Evolutionary conservation across 768 basidiomycete genomes (phyloP), one percentile per base, ranked within the genome.

Genomic region (Suillus brevipes): DNA sequence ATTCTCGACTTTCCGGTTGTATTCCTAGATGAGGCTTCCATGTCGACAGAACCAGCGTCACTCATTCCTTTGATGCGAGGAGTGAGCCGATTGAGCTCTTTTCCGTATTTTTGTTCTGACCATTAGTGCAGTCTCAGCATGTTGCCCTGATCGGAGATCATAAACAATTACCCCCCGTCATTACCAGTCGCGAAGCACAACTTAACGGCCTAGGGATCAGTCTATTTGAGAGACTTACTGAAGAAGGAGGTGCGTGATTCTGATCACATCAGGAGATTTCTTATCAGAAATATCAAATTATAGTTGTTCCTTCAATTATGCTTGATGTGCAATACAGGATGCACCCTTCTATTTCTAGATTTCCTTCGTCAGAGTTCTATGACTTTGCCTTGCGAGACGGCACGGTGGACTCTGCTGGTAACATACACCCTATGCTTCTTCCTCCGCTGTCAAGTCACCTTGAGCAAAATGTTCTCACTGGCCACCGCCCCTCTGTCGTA

Each of bases 261-360:
- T 12, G 16, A 59, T 59, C 63, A 36, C 47, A 18, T 55, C n/a
- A 3, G 56, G 50, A 49, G 12, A 63, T 60, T 62, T 28, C 47
- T 65, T 66, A 65, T 61, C 60, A 50, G 37, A 52, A 65, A 68
- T 28, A 63, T 61, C 49, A 25, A 66, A 58, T 47, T 40, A 45
- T 60, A 94, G 92, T 83, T 52, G 86, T 93, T n/a, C 94, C 94
- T 12, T 90, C 92, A 6, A 86, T 95, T 67, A 95, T 96, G 90
- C 86, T 98, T 64, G 90, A 97, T 72, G 84, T 87, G n/a, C 95
- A 98, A 77, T 98, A 97, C 71, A 89, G 95, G 42, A 98, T 98
- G 95, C 94, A 96, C 70, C 96, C 95, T 14, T 81, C 81, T 43
- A 95, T 98, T 69, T 93, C 95, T 2, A 82, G 82, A 25, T 98